Evolutionary conservation across 2,329 filamentous ascomycete species (phyloP).

Genomic region (Lizonia empirigonia): DNA sequence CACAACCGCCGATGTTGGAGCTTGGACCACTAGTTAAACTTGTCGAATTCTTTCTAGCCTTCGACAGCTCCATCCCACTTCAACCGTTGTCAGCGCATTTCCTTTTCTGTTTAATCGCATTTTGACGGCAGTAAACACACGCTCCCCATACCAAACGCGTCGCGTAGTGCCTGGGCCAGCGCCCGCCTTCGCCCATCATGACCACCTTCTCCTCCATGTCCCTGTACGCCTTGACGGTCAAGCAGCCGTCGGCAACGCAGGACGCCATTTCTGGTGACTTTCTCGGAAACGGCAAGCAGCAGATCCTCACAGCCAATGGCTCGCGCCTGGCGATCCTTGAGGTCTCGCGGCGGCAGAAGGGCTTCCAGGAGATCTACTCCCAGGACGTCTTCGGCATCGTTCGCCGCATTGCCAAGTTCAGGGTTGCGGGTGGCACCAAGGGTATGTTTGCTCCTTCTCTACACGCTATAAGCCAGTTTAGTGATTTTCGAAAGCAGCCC

Average conservation of each 20-base stretch:
- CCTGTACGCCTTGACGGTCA: slow-evolving; percentile 95
- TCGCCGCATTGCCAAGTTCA: slow-evolving; percentile 83
- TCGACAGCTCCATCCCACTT: slow-evolving; percentile 3
- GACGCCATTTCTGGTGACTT: slow-evolving; percentile 95
- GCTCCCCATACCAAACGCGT: slow-evolving; percentile 19
- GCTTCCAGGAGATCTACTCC: slow-evolving; percentile 82
- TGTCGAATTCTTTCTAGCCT: slow-evolving; percentile 5
- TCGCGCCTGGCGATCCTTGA: slow-evolving; percentile 87
- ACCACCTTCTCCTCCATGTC: slow-evolving; percentile 99
- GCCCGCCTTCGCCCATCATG: slow-evolving; percentile 64
- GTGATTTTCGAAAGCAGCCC: slow-evolving; percentile 54
- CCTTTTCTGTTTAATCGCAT: slow-evolving; percentile 1
- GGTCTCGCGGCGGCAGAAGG: slow-evolving; percentile 82
- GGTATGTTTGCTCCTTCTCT: slow-evolving; percentile 65
- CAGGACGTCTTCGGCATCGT: slow-evolving; percentile 98
- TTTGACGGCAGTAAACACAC: slow-evolving; percentile 3
- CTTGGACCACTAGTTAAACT: slow-evolving; percentile 1
- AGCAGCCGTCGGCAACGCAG: slow-evolving; percentile 85
- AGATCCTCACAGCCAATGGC: slow-evolving; percentile 92
- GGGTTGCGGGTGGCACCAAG: slow-evolving; percentile 92
- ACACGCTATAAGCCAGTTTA: slow-evolving; percentile 50
- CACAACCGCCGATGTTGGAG: background rate
- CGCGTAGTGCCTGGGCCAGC: slow-evolving; percentile 32
- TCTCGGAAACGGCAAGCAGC: slow-evolving; percentile 93
- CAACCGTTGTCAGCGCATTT: slow-evolving; percentile 2